Evolutionary conservation across 2,329 filamentous ascomycete genomes (phyloP).

Genomic region (Corynespora cassiicola): DNA sequence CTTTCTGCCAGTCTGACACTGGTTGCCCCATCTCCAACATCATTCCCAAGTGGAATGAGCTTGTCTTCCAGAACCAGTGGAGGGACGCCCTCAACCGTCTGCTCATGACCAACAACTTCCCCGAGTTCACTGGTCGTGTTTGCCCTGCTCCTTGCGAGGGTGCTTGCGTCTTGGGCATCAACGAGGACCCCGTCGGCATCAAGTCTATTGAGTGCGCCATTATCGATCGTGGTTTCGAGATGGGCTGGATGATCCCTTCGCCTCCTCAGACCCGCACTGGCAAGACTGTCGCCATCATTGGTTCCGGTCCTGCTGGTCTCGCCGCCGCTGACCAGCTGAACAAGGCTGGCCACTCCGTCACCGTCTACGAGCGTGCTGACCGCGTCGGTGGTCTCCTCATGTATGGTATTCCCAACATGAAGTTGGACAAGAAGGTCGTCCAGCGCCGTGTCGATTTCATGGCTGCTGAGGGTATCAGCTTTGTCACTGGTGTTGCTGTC

Average conservation of each 20-base stretch:
- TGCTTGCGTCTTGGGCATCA: conserved; percentile 94
- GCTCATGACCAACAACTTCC: conserved; percentile 98
- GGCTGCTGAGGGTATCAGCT: conserved; percentile 84
- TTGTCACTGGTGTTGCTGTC: conserved; percentile 78
- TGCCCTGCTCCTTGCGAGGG: conserved; percentile 97
- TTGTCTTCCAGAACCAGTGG: conserved; percentile 76
- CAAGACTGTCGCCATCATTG: conserved; percentile 87
- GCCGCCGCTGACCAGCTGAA: conserved; percentile 93
- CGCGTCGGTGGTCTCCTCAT: conserved; percentile 90
- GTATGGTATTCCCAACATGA: conserved; percentile 99
- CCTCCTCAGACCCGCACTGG: conserved; percentile 82
- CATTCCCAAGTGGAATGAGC: conserved; percentile 95
- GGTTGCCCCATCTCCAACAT: conserved; percentile 97
- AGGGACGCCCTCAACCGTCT: conserved; percentile 88
- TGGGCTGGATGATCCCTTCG: conserved; percentile 93
- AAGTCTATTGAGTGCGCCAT: conserved; percentile 99
- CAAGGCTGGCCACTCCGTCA: conserved; percentile 86
- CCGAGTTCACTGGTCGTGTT: conserved; percentile 95
- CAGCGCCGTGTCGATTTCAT: conserved; percentile 96
- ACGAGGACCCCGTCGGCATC: conserved; percentile 95
- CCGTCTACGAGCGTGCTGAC: conserved; percentile 91
- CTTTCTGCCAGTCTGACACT: conserved; percentile 96
- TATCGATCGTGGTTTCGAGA: conserved; percentile 96
- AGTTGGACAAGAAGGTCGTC: conserved; percentile 96
- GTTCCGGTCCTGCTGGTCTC: conserved; percentile 90